Evolutionary conservation across 768 basidiomycete species (phyloP), one percentile per base, ranked within the genome.

Genomic region (Lactarius evosmus): DNA sequence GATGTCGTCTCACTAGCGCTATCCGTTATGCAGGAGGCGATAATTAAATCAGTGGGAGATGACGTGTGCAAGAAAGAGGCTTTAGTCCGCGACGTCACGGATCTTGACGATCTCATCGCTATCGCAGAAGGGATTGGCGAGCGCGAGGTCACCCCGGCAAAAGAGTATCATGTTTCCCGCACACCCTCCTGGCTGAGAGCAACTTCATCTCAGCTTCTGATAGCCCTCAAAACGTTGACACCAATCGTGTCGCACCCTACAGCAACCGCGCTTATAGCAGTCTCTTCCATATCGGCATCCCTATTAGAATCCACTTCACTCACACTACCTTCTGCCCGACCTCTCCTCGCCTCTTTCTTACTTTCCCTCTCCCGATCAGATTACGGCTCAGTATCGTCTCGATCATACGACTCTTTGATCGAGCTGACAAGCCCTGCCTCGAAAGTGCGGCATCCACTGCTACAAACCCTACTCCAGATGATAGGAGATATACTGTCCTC

Each of bases 201-300:
- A 38, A 94, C 93, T 1, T 79, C 90, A 2, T 82, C 91, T 6
- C 94, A 97, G 70, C 76, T 98, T 12, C 84, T 89, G 52, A 87
- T 93, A 27, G 92, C 94, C 8, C 72, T 98, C 57, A 90, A 92
- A 67, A 78, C 87, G 0, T 77, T 98, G 22, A 82, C 88, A 1
- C 81, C 88, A 0, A 79, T 93, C 14, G 74, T 89, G 14, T 80
- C 83, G 2, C 93, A 96, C 70, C 85, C 88, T 14, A 90, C 83
- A 0, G 79, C 88, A 2, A 73, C 77, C 4, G 92, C 89, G 7
- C 82, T 89, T 16, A 66, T 74, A 25, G 84, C 84, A 0, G 76
- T 96, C 9, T 75, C 77, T 30, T 70, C 74, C 0, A 82, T 92
- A 69, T 85, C 89, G 2, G 73, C 77, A 4, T 67, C 74, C 17